Conservation (phyloP, 2,329 filamentous ascomycete species). For the Thielaviopsis musarum region DNA sequence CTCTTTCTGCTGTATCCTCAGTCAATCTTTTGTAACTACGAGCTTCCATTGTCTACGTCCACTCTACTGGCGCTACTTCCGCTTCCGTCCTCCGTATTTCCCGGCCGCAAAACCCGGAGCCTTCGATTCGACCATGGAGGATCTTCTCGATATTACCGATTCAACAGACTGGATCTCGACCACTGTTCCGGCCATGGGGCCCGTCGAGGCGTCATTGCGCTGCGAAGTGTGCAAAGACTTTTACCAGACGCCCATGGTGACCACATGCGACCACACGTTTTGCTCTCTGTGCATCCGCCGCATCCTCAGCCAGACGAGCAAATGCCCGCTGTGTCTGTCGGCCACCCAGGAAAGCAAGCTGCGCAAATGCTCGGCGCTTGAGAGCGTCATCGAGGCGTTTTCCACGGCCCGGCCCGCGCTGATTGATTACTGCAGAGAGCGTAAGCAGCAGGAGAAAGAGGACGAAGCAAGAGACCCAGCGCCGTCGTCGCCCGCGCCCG, state of each 20-base stretch:
- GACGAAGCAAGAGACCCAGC: conserved; percentile 47
- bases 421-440: conserved; percentile 41
- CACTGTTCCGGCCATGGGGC: conserved; percentile 44
- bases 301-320: conserved; percentile 65
- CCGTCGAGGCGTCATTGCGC: conserved; percentile 70
- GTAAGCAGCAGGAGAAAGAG: conserved; percentile 73
- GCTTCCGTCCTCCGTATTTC: too few relatives aligned
- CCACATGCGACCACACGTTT: conserved; percentile 87
- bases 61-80: neutral
- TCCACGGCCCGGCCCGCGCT: conserved; percentile 43
- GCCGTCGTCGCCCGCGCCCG: conserved; percentile 56
- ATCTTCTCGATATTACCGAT: conserved; percentile 40
- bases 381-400: conserved; percentile 74
- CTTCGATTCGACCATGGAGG: conserved; percentile 16
- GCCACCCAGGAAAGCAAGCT: conserved; percentile 71
- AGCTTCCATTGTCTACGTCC: too few relatives aligned
- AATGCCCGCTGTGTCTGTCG: conserved; percentile 70
- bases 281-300: conserved; percentile 91
- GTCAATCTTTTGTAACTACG: too few relatives aligned
- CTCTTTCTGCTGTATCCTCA: neutral
- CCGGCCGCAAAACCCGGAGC: too few relatives aligned
- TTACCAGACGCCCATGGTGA: conserved; percentile 86
- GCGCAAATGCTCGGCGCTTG: conserved; percentile 66
- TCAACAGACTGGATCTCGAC: conserved; percentile 76
- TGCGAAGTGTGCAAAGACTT: conserved; percentile 99